Evolutionary conservation across 164 flowering plant species (phyloP).

Genomic region (Piper longum): DNA sequence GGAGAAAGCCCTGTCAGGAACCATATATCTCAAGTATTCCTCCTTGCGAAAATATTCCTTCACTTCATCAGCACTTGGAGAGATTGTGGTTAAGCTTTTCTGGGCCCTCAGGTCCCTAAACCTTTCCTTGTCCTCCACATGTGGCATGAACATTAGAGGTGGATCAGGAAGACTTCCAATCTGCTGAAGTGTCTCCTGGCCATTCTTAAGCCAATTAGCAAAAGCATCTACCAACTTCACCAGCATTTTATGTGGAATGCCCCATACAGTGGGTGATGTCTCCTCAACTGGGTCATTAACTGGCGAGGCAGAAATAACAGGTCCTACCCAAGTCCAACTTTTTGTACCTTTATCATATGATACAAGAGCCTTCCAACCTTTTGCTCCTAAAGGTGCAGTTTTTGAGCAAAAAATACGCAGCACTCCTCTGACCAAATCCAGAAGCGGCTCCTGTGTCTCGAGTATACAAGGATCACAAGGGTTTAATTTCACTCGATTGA

Average conservation of each 20-base stretch:
- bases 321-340: conserved; percentile 36
- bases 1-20: conserved; percentile 91
- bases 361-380: conserved; percentile 84
- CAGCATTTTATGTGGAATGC: conserved; percentile 82
- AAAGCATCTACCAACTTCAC: conserved; percentile 93
- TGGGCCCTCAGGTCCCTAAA: conserved; percentile 89
- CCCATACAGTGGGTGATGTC: conserved; percentile 56
- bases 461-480: conserved; percentile 77
- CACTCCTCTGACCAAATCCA: conserved; percentile 87
- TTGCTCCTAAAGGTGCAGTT: conserved; percentile 90
- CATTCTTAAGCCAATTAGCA: conserved; percentile 94
- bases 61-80: conserved; percentile 81
- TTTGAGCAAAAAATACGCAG: conserved; percentile 72
- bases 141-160: conserved; percentile 49
- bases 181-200: conserved; percentile 87
- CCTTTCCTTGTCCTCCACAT: conserved; percentile 83
- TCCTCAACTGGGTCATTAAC: conserved; percentile 53
- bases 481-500: conserved; percentile 63
- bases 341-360: conserved; percentile 56
- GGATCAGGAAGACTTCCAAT: conserved; percentile 55
- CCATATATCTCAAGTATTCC: conserved; percentile 70
- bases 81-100: conserved; percentile 81
- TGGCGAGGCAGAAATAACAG: conserved; percentile 14
- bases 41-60: conserved; percentile 72
- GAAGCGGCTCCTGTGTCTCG: conserved; percentile 94